These are phyloP conservation scores for Malus sylvestris DNA, from an alignment of 306 rosid species.

Conservation along the genomic window DNA sequence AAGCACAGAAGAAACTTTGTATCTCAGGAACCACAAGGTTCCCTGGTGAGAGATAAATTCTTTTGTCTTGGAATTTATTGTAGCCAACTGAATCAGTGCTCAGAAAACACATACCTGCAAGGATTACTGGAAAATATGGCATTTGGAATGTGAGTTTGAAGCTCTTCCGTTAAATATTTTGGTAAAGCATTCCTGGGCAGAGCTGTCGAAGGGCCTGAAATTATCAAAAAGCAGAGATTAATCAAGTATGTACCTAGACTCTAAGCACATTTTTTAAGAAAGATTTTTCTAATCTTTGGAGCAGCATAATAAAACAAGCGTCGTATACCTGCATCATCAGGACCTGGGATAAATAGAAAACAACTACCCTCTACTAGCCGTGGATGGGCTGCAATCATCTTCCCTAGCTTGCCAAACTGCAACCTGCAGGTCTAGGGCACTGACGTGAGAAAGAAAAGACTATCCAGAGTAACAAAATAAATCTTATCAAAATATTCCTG, in stretches of 20 bases:
- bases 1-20: constrained; percentile 4
- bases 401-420: constrained; percentile 83
- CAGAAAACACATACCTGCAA: constrained; percentile 57
- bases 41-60: not conserved
- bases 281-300: not conserved
- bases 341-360: constrained; percentile 92
- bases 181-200: constrained; percentile 79
- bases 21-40: not conserved
- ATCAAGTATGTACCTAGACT: not conserved
- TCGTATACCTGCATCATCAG: constrained; percentile 80
- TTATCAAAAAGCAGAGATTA: not conserved
- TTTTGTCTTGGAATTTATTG: not conserved
- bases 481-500: constrained; percentile 13
- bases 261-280: not conserved
- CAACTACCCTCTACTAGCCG: constrained; percentile 58
- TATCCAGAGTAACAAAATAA: not conserved
- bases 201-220: constrained; percentile 69
- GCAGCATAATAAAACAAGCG: not conserved
- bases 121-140: constrained; percentile 90
- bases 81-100: not conserved
- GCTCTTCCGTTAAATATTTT: constrained; percentile 75
- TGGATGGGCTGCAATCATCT: constrained; percentile 64
- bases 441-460: not conserved
- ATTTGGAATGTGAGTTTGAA: constrained; percentile 63
- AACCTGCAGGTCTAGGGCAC: constrained; percentile 35